A percentile compares a stretch with the other conserved stretches of the same genome.
These are phyloP conservation scores for Salvia hispanica DNA, from an alignment of 257 asterid species.

Conservation along the genomic window DNA sequence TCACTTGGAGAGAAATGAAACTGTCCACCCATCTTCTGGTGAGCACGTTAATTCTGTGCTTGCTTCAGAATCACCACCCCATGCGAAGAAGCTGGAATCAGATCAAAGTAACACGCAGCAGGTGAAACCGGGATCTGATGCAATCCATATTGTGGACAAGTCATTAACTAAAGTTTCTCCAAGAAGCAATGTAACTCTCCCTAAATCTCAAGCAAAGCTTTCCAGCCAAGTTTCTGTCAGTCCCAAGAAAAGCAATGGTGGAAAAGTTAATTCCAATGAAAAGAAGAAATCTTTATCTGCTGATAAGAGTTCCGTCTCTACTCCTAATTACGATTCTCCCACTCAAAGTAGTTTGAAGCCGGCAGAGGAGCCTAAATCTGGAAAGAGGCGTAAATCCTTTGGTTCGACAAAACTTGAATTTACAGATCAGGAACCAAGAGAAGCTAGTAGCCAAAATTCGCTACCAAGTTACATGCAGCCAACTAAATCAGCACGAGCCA, in stretches of 20 bases:
- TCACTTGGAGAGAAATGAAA: slow-evolving; percentile 41
- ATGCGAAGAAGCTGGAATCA: slow-evolving; percentile 48
- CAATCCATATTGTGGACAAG: slow-evolving; percentile 38
- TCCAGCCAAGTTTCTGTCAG: slow-evolving; percentile 63
- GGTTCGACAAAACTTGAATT: slow-evolving; percentile 60
- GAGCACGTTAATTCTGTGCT: slow-evolving; percentile 33
- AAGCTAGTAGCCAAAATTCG: slow-evolving; percentile 60
- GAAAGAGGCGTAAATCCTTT: slow-evolving; percentile 71
- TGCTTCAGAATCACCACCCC: slow-evolving; percentile 36
- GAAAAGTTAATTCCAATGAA: slow-evolving; percentile 44
- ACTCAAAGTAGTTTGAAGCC: slow-evolving; percentile 54
- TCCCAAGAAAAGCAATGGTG: slow-evolving; percentile 55
- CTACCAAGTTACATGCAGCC: slow-evolving; percentile 99
- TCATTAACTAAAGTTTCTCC: slow-evolving; percentile 72
- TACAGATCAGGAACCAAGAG: slow-evolving; percentile 77
- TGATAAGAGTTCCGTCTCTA: slow-evolving; percentile 46
- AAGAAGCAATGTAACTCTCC: slow-evolving; percentile 55
- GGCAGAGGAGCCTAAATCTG: slow-evolving; percentile 54
- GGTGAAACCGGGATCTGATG: slow-evolving; percentile 46
- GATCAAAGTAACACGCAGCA: slow-evolving; percentile 37
- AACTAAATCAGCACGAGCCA: slow-evolving; percentile 92
- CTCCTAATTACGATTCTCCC: slow-evolving; percentile 49
- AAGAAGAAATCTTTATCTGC: slow-evolving; percentile 52
- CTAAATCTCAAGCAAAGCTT: slow-evolving; percentile 80
- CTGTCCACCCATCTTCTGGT: slow-evolving; percentile 24